Evolutionary conservation across 345 rosid genomes (phyloP).

Genomic region (Acer saccharum): DNA sequence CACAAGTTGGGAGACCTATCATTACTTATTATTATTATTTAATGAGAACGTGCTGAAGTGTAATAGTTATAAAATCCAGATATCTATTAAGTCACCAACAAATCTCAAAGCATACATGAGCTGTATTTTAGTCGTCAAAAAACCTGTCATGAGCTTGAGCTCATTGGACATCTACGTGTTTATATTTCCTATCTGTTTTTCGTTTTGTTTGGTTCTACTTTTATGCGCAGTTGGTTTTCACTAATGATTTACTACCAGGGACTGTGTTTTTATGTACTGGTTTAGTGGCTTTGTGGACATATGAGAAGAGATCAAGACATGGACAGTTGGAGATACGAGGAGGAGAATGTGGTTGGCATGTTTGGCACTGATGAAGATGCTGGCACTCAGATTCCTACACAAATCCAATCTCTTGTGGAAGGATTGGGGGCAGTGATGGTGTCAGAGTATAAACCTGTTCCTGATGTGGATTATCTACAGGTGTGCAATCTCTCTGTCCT

Average conservation of each 20-base stretch:
- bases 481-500: conserved; percentile 32
- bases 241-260: conserved; percentile 74
- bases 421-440: conserved; percentile 68
- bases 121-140: background rate
- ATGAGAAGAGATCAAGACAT: too few relatives aligned
- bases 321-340: conserved; percentile 29
- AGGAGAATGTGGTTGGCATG: conserved; percentile 41
- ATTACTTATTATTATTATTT: too few relatives aligned
- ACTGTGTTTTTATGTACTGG: conserved; percentile 67
- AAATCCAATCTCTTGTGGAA: conserved; percentile 77
- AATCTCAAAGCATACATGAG: background rate
- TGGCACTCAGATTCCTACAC: conserved; percentile 65
- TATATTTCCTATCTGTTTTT: background rate
- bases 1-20: too few relatives aligned
- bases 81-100: background rate
- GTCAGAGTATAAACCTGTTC: conserved; percentile 65
- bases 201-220: conserved; percentile 3
- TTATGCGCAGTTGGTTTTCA: conserved; percentile 60
- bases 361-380: conserved; percentile 69
- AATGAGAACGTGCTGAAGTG: background rate
- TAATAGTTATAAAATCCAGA: background rate
- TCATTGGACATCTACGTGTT: conserved; percentile 26
- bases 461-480: conserved; percentile 95
- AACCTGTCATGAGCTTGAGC: conserved; percentile 28
- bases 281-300: conserved; percentile 82